Conservation (phyloP, 345 rosid genomes). For the Gossypium thurberi region DNA sequence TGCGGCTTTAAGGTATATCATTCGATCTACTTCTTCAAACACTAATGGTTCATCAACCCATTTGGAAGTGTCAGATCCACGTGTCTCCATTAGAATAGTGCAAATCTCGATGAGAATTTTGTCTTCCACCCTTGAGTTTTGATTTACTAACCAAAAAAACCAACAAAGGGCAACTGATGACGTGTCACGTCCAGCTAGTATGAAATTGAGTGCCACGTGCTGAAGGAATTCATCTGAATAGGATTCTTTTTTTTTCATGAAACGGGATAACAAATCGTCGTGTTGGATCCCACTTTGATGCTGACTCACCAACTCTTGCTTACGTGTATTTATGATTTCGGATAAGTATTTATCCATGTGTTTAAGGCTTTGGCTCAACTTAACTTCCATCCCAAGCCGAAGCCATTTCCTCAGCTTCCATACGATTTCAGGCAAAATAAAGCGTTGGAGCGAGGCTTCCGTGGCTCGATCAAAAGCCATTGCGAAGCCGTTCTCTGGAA, state of each 20-base stretch:
- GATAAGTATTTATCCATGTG: constrained; percentile 52
- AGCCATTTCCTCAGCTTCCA: constrained; percentile 65
- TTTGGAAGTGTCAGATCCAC: constrained; percentile 30
- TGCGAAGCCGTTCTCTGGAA: constrained; percentile 56
- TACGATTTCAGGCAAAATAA: constrained; percentile 52
- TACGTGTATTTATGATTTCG: constrained; percentile 55
- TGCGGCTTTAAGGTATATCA: constrained; percentile 64
- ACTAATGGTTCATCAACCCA: constrained; percentile 50
- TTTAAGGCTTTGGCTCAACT: constrained; percentile 46
- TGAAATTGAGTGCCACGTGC: constrained; percentile 65
- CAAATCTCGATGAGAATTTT: constrained; percentile 55
- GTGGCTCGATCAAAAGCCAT: constrained; percentile 69
- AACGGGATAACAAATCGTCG: constrained; percentile 67
- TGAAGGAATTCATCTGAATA: constrained; percentile 56
- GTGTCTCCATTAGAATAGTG: constrained; percentile 49
- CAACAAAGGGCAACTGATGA: constrained; percentile 68
- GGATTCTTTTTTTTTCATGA: constrained; percentile 63
- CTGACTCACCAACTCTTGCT: constrained; percentile 38
- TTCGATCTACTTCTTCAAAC: constrained; percentile 57
- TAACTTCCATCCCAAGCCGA: constrained; percentile 56
- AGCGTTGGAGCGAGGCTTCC: constrained; percentile 61
- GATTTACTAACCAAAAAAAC: constrained; percentile 61
- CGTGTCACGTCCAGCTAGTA: constrained; percentile 84
- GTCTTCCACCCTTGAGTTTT: constrained; percentile 48
- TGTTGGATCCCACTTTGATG: constrained; percentile 30